These are phyloP conservation scores for Aspergillus heteromorphus DNA, from an alignment of 495 filamentous ascomycete species.

Conservation along the genomic window DNA sequence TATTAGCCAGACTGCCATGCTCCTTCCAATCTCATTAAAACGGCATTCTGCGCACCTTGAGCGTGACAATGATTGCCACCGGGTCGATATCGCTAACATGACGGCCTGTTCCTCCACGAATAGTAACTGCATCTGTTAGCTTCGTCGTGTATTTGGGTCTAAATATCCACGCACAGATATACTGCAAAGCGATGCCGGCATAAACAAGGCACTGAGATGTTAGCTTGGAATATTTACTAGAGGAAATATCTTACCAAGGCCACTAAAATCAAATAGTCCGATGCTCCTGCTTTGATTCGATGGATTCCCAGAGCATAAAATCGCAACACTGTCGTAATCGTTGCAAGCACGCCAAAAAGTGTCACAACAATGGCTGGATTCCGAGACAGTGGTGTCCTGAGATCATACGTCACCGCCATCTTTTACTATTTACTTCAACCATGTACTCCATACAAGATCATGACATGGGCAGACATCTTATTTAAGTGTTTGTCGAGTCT, in stretches of 20 bases:
- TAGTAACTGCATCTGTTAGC: background rate
- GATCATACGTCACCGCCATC: constrained; percentile 5
- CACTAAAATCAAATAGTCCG: background rate
- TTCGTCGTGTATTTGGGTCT: background rate
- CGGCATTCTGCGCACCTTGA: background rate
- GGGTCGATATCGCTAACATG: background rate
- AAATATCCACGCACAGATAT: background rate
- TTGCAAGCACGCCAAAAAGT: background rate
- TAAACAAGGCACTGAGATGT: background rate
- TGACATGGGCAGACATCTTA: no score
- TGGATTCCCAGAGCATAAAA: background rate
- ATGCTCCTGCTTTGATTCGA: background rate
- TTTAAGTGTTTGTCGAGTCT: no score
- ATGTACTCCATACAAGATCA: no score
- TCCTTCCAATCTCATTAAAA: background rate
- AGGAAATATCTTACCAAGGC: background rate
- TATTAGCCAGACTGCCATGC: background rate
- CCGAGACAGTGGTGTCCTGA: background rate
- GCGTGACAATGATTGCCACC: background rate
- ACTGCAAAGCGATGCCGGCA: background rate
- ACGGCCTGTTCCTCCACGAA: background rate
- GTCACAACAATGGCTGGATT: constrained; percentile 2
- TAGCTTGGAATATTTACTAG: background rate
- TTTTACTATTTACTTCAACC: no score
- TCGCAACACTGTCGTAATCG: background rate